Evolutionary conservation across 768 basidiomycete species (phyloP).

Genomic region (Collybia mongolica): DNA sequence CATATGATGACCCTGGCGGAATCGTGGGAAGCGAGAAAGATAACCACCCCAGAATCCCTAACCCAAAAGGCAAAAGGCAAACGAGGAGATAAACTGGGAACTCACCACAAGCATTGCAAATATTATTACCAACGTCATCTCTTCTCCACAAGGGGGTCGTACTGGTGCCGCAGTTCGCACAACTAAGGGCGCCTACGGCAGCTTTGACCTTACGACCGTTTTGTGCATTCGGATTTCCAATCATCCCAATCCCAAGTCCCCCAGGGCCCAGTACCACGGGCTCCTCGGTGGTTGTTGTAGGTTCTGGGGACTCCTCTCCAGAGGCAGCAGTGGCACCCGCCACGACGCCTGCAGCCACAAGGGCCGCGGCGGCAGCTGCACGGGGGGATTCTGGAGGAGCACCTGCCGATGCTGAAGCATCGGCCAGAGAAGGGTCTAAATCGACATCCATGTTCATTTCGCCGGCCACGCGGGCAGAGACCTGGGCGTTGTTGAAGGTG

Average conservation of each 20-base stretch:
- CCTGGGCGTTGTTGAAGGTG: constrained; percentile 85
- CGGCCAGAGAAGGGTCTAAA: constrained; percentile 11
- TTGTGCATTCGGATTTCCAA: constrained; percentile 17
- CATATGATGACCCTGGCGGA: too few relatives aligned
- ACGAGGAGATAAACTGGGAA: constrained; percentile 24
- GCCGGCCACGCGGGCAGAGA: constrained; percentile 34
- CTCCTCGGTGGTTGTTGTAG: neutral
- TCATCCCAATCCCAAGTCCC: constrained; percentile 17
- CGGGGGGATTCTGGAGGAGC: constrained; percentile 13
- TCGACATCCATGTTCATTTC: constrained; percentile 17
- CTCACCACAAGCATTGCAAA: constrained; percentile 94
- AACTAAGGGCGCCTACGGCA: constrained; percentile 72
- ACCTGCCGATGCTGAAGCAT: constrained; percentile 5
- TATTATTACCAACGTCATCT: constrained; percentile 89
- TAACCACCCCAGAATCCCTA: constrained; percentile 7
- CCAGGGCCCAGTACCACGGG: constrained; percentile 15
- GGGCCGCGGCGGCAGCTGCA: constrained; percentile 15
- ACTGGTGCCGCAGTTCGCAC: constrained; percentile 87
- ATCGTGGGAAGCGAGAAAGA: constrained; percentile 5
- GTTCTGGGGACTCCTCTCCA: neutral
- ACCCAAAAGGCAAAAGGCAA: constrained; percentile 19
- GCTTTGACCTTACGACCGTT: constrained; percentile 33
- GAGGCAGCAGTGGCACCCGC: constrained; percentile 3
- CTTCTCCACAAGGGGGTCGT: constrained; percentile 89
- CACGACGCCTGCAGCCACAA: constrained; percentile 18